Evolutionary conservation across 2,329 filamentous ascomycete genomes (phyloP).

Genomic region (Diplodia intermedia): DNA sequence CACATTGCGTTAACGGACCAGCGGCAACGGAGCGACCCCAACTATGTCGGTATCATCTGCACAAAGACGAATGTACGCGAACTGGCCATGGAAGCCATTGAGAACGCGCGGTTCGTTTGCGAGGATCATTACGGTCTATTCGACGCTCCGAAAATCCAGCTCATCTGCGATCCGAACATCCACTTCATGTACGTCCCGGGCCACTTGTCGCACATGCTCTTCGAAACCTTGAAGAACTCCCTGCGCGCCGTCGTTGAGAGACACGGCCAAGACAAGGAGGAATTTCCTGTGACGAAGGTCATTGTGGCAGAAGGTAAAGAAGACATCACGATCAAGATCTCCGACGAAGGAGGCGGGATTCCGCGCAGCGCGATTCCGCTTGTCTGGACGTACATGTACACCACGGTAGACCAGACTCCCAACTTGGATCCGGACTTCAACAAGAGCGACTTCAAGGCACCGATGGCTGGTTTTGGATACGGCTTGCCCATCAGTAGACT

Average conservation of each 20-base stretch:
- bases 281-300: conserved; percentile 95
- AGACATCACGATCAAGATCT: conserved; percentile 98
- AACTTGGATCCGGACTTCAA: conserved; percentile 97
- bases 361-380: conserved; percentile 90
- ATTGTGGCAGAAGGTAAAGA: conserved; percentile 98
- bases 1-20: conserved; percentile 97
- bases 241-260: conserved; percentile 94
- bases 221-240: conserved; percentile 98
- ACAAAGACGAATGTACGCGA: conserved; percentile 97
- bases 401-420: conserved; percentile 94
- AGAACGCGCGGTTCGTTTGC: conserved; percentile 98
- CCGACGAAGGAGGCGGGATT: conserved; percentile 95
- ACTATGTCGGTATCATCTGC: conserved; percentile 98
- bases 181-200: conserved; percentile 99
- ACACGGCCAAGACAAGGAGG: conserved; percentile 92
- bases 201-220: conserved; percentile 99
- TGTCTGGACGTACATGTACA: conserved; percentile 99
- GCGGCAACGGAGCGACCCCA: conserved; percentile 83
- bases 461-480: conserved; percentile 99
- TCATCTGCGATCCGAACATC: conserved; percentile 91
- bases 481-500: conserved; percentile 91
- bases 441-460: conserved; percentile 98
- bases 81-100: conserved; percentile 94
- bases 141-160: conserved; percentile 93
- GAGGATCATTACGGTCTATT: conserved; percentile 98